Conservation (phyloP, 2,329 filamentous ascomycete species). For the Aspergillus versicolor region DNA sequence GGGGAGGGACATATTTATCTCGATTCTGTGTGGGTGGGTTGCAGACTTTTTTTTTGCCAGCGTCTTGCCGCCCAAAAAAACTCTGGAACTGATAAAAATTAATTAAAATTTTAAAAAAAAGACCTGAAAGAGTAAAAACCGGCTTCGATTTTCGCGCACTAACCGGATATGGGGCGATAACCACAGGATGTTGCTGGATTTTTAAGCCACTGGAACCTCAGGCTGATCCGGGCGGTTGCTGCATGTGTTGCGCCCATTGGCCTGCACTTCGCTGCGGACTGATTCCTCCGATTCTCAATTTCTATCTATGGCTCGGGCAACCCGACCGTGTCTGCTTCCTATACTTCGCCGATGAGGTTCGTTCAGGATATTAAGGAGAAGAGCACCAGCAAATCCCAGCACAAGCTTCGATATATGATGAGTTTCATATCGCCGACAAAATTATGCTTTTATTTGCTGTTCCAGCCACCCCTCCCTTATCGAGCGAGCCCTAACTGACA, state of each 20-base stretch:
- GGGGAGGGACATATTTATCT: slow-evolving; percentile 38
- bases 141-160: slow-evolving; percentile 21
- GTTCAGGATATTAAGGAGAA: neutral
- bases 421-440: neutral
- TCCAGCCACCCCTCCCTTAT: too few species aligned
- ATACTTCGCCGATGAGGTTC: too few species aligned
- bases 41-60: neutral
- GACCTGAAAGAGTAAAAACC: slow-evolving; percentile 12
- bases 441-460: too few species aligned
- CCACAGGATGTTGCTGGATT: neutral
- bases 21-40: slow-evolving; percentile 27
- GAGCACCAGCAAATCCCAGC: neutral
- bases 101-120: slow-evolving; percentile 17
- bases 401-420: neutral
- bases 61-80: slow-evolving; percentile 29
- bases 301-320: neutral
- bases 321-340: too few species aligned
- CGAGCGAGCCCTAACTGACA: slow-evolving; percentile 6
- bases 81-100: slow-evolving; percentile 11
- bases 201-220: neutral
- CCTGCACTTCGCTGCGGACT: slow-evolving; percentile 5
- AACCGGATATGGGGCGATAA: slow-evolving; percentile 13
- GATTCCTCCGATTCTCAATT: neutral
- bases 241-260: neutral
- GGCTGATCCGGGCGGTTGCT: neutral